These are phyloP conservation scores for Brassica balearica DNA, from an alignment of 441 rosid genomes.

Conservation along the genomic window DNA sequence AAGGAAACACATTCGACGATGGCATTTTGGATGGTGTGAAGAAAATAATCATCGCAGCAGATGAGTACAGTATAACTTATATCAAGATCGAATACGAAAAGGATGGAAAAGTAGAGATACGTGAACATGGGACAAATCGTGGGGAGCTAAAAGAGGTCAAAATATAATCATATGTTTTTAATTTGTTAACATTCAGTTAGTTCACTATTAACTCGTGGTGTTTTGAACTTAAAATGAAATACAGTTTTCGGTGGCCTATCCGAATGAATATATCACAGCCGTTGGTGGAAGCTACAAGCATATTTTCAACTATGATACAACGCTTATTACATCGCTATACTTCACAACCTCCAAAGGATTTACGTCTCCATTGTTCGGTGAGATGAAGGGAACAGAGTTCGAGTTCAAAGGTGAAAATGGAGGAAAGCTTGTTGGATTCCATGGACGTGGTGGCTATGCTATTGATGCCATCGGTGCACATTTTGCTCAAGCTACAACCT, in stretches of 20 bases:
- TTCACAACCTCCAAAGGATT: constrained; percentile 40
- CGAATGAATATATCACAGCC: constrained; percentile 32
- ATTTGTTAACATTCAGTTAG: background rate
- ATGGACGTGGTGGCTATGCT: constrained; percentile 39
- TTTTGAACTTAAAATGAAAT: background rate
- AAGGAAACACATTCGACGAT: constrained; percentile 2
- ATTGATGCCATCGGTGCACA: constrained; percentile 35
- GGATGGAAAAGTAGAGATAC: background rate
- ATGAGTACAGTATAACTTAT: background rate
- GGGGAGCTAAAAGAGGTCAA: constrained; percentile 7
- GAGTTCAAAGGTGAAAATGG: constrained; percentile 32
- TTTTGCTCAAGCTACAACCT: background rate
- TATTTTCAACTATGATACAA: background rate
- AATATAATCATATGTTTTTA: background rate
- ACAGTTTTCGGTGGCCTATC: constrained; percentile 37
- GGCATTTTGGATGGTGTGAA: background rate
- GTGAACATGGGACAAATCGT: background rate
- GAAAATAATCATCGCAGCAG: background rate
- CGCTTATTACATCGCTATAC: constrained; percentile 19
- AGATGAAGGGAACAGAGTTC: constrained; percentile 14
- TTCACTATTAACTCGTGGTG: background rate
- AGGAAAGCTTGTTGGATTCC: constrained; percentile 41
- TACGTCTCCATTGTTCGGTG: constrained; percentile 32
- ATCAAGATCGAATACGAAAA: constrained; percentile 9
- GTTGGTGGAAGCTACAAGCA: constrained; percentile 39